These are phyloP conservation scores for Mycosphaerelloides madeirae DNA, from an alignment of 2,329 filamentous ascomycete genomes.

Conservation along the genomic window DNA sequence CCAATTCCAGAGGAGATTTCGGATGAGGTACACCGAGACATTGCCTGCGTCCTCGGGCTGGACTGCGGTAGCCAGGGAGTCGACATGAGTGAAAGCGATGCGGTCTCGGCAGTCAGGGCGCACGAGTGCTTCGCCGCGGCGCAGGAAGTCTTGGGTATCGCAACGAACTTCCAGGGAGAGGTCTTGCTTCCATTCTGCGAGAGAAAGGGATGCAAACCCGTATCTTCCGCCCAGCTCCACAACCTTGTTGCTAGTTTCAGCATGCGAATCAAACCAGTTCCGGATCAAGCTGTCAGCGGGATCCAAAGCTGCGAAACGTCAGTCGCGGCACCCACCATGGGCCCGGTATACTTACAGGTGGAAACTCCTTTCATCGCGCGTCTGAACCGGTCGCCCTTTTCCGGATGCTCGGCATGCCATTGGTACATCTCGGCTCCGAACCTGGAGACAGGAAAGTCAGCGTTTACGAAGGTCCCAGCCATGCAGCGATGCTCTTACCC, in stretches of 20 bases:
- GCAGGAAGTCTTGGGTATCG: neutral
- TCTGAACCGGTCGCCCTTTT: constrained; percentile 1
- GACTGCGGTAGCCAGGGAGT: neutral
- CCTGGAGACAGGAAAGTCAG: neutral
- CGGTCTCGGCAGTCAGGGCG: neutral
- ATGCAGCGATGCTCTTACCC: neutral
- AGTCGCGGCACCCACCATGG: neutral
- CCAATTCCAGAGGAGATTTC: constrained; percentile 7
- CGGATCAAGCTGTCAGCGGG: constrained; percentile 1
- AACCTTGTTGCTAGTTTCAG: neutral
- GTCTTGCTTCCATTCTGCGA: neutral
- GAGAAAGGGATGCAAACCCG: neutral
- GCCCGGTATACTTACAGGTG: neutral
- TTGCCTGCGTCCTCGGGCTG: neutral
- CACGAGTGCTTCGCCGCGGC: neutral
- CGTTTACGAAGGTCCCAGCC: neutral
- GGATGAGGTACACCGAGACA: neutral
- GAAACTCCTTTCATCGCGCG: constrained; percentile 4
- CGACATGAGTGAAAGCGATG: neutral
- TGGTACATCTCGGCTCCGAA: constrained; percentile 4
- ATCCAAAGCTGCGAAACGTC: constrained; percentile 2
- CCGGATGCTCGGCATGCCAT: constrained; percentile 1
- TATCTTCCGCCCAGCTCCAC: neutral
- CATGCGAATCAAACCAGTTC: constrained; percentile 1
- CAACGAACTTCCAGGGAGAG: neutral